Evolutionary conservation across 352 stramenopile genomes (phyloP), one percentile per base, ranked within the genome.

Genomic region (Thalassiosira sp.): DNA sequence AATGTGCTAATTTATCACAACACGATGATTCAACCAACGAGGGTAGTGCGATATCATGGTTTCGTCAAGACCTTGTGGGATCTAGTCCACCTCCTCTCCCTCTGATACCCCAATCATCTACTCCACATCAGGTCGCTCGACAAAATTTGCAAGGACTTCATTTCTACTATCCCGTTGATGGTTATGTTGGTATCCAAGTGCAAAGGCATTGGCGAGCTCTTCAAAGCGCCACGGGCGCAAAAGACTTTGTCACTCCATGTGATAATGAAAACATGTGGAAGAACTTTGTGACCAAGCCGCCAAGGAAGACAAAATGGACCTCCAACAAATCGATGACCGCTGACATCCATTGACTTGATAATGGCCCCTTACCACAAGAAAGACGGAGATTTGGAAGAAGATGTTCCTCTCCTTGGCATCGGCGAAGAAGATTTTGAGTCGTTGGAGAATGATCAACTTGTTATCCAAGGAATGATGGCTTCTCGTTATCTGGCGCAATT

Each of bases 341-440:
- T 98, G 95, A 95, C 87, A 7, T 89, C 93, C 64, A 95, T 98
- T 40, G 94, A 97, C 67, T 98, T 96, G 91, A 94, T 94, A 51
- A 98, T 97, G 94, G 93, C 84, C 6, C 81, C 91, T 3, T 98
- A 97, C 87, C 96, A 97, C 63, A 93, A 95, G 79, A 91, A 95
- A 45, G 85, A 94, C 5, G 89, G 95, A 27, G 92, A 90, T 82
- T 3, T 64, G 5, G 73, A 84, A 60, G 88, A 95, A 18, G 87
- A 95, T 53, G 92, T 98, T 3, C 94, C 92, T 22, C 82, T 97
- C 37, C 84, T 97, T 1, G 96, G 95, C 54, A 90, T 98, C 7
- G 94, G 90, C 0, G 96, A 98, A 85, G 96, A 99, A 25, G 91
- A 99, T 84, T 98, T 98, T 70, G 95, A 98, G 82, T 76, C 96